Evolutionary conservation across 2,329 filamentous ascomycete genomes (phyloP).

Genomic region (Trichoderma breve): DNA sequence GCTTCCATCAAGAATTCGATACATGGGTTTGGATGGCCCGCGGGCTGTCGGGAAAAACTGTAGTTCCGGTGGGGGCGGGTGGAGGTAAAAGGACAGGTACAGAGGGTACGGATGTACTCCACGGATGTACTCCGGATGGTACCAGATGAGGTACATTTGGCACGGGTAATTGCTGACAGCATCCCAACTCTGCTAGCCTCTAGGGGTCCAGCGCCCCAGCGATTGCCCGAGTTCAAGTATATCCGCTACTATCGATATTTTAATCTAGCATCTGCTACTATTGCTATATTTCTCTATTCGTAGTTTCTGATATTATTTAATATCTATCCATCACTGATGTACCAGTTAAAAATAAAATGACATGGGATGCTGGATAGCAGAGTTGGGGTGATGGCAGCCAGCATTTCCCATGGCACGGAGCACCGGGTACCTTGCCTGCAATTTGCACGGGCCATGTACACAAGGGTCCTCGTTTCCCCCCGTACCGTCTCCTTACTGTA

Average conservation of each 20-base stretch:
- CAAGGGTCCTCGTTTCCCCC: background rate
- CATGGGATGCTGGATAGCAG: no score
- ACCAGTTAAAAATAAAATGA: no score
- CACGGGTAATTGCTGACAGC: background rate
- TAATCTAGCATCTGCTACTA: no score
- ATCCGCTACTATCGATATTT: no score
- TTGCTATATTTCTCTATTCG: no score
- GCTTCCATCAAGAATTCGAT: background rate
- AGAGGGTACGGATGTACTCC: background rate
- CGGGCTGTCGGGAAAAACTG: slow-evolving; percentile 12
- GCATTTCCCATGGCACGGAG: background rate
- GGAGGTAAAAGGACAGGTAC: background rate
- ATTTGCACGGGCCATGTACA: background rate
- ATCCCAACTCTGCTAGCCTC: background rate
- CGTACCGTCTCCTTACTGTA: background rate
- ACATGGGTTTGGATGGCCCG: background rate
- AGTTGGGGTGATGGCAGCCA: no score
- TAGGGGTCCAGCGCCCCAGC: no score
- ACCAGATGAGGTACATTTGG: no score
- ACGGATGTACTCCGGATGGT: background rate
- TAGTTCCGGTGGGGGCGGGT: slow-evolving; percentile 11
- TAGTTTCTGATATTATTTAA: no score
- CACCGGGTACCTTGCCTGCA: background rate
- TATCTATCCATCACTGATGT: no score
- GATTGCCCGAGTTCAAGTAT: no score